phyloP scores from a whole-genome alignment of 2,329 filamentous ascomycete species.

The Setomelanomma holmii region DNA sequence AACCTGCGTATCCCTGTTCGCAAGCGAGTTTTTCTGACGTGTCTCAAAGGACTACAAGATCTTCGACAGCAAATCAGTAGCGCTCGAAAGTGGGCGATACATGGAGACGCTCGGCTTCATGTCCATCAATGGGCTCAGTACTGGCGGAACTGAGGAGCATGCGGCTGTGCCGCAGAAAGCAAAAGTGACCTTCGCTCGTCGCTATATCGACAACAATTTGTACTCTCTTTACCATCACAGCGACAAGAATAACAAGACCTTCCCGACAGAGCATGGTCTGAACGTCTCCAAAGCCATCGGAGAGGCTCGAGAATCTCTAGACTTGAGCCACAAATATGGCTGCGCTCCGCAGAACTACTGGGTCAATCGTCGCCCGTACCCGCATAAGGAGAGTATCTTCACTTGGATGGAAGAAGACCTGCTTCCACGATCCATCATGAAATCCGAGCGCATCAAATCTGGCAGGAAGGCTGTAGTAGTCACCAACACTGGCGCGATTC shows the following conservation, averaged over 20 bases:
- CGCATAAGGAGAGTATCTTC: constrained; percentile 77
- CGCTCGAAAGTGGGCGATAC: constrained; percentile 86
- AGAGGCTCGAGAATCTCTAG: constrained; percentile 71
- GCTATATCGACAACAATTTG: constrained; percentile 94
- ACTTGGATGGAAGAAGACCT: constrained; percentile 79
- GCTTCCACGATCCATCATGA: constrained; percentile 70
- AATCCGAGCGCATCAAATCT: constrained; percentile 43
- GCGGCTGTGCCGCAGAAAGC: constrained; percentile 21
- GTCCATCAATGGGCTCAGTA: constrained; percentile 74
- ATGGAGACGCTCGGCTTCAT: constrained; percentile 96
- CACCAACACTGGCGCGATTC: constrained; percentile 87
- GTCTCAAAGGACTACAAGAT: constrained; percentile 76
- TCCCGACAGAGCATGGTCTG: constrained; percentile 76
- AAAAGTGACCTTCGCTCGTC: constrained; percentile 70
- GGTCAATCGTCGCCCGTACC: constrained; percentile 81
- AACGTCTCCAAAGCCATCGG: constrained; percentile 75
- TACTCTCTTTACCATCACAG: constrained; percentile 84
- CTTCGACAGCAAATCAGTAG: constrained; percentile 80
- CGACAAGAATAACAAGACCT: constrained; percentile 72
- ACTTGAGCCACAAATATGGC: constrained; percentile 78
- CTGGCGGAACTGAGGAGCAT: constrained; percentile 43
- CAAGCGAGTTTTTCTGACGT: too few species aligned
- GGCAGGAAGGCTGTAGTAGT: constrained; percentile 74
- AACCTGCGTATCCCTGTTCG: not conserved
- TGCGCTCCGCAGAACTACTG: constrained; percentile 83